phyloP scores from a whole-genome alignment of 1,284 basidiomycete species.

The Cutaneotrichosporon arboriforme region DNA sequence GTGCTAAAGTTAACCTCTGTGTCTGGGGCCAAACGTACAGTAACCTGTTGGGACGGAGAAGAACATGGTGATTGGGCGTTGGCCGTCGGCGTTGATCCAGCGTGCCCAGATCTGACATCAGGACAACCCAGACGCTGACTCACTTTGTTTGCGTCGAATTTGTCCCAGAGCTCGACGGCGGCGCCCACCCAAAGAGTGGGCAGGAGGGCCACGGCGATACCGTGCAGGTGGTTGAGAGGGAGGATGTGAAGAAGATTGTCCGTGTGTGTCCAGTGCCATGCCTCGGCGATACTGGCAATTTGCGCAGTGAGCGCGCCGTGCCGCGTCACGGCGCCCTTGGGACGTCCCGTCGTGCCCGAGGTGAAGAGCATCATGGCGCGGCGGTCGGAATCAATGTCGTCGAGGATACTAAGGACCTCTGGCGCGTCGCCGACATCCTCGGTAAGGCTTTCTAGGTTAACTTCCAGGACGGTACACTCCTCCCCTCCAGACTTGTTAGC shows the following conservation, averaged over 20 bases:
- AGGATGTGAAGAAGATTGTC: slow-evolving; percentile 35
- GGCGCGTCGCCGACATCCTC: neutral
- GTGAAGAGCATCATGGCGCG: slow-evolving; percentile 45
- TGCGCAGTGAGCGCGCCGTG: slow-evolving; percentile 39
- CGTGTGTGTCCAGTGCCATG: slow-evolving; percentile 35
- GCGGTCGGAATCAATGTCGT: slow-evolving; percentile 22
- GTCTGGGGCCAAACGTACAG: slow-evolving; percentile 11
- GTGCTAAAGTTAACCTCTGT: slow-evolving; percentile 13
- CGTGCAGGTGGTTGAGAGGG: slow-evolving; percentile 43
- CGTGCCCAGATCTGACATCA: slow-evolving; percentile 26
- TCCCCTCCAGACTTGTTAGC: slow-evolving; percentile 15
- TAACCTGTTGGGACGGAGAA: slow-evolving; percentile 36
- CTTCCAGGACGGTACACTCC: slow-evolving; percentile 8
- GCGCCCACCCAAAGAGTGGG: slow-evolving; percentile 43
- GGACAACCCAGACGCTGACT: neutral
- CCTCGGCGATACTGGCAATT: slow-evolving; percentile 27
- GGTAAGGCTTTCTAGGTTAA: neutral
- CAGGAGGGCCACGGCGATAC: slow-evolving; percentile 40
- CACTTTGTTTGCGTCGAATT: slow-evolving; percentile 35
- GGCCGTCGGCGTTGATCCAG: slow-evolving; percentile 28
- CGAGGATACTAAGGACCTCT: neutral
- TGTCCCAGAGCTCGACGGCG: slow-evolving; percentile 38
- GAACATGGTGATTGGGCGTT: slow-evolving; percentile 31
- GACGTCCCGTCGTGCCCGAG: slow-evolving; percentile 38
- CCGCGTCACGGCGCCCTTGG: slow-evolving; percentile 42